phyloP scores from a whole-genome alignment of 768 basidiomycete species.

The Kondoa subrosea region DNA sequence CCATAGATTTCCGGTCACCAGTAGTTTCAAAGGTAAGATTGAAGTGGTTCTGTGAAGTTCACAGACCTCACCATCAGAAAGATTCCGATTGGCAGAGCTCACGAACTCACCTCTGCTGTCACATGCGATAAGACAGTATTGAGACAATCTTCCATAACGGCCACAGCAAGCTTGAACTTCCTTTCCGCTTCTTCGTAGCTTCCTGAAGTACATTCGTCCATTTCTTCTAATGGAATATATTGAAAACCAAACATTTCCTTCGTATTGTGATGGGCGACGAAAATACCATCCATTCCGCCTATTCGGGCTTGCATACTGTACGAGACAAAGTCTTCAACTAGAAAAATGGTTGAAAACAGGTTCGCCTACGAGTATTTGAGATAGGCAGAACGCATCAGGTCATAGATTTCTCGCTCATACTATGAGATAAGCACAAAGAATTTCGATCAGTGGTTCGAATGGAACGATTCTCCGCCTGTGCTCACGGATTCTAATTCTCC shows the following conservation, averaged over 20 bases:
- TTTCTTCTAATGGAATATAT: slow-evolving; percentile 68
- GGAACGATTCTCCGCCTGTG: slow-evolving; percentile 40
- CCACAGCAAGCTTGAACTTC: slow-evolving; percentile 59
- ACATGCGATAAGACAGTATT: slow-evolving; percentile 8
- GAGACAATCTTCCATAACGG: slow-evolving; percentile 42
- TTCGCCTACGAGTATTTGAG: slow-evolving; percentile 61
- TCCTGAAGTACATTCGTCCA: slow-evolving; percentile 70
- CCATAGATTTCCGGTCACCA: background rate
- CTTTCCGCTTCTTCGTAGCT: slow-evolving; percentile 45
- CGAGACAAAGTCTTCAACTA: background rate
- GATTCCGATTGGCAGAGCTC: background rate
- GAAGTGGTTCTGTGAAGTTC: background rate
- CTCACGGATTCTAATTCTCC: slow-evolving; percentile 44
- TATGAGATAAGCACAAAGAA: slow-evolving; percentile 53
- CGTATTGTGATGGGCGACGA: slow-evolving; percentile 77
- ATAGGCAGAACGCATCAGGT: slow-evolving; percentile 82
- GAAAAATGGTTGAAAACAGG: background rate
- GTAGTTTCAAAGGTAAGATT: background rate
- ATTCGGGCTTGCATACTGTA: slow-evolving; percentile 82
- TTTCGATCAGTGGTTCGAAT: slow-evolving; percentile 48
- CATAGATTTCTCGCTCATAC: slow-evolving; percentile 88
- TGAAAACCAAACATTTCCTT: slow-evolving; percentile 80
- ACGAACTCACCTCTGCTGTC: slow-evolving; percentile 10
- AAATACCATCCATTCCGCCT: slow-evolving; percentile 77
- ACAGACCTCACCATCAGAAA: background rate